Evolutionary conservation across 2,329 filamentous ascomycete genomes (phyloP).

Genomic region (Hymenoscyphus fraxineus): DNA sequence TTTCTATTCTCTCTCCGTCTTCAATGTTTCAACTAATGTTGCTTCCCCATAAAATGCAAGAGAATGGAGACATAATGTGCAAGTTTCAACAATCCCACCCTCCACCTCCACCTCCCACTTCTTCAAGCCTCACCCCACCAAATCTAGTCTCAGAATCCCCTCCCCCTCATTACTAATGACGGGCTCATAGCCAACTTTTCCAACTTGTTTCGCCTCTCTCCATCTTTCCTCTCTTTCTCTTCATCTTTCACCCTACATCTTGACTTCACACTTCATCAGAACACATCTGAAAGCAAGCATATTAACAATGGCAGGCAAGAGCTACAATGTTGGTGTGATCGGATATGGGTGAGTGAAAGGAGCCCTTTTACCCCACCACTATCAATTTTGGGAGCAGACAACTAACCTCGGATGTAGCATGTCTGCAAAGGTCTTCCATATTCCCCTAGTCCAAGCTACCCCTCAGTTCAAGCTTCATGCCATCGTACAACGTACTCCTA

Average conservation of each 20-base stretch:
- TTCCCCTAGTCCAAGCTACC: constrained; percentile 68
- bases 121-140: constrained; percentile 2
- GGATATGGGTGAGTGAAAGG: constrained; percentile 45
- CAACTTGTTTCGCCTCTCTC: neutral
- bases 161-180: neutral
- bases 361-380: neutral
- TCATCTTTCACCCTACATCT: neutral
- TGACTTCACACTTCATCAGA: neutral
- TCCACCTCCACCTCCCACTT: too few relatives aligned
- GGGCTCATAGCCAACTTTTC: neutral
- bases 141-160: neutral
- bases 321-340: constrained; percentile 54
- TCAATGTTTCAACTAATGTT: too few relatives aligned
- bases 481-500: constrained; percentile 71
- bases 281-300: neutral
- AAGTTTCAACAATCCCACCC: neutral
- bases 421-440: constrained; percentile 77
- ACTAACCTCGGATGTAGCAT: constrained; percentile 37
- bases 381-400: neutral
- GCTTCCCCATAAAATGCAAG: neutral
- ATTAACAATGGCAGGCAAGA: constrained; percentile 35
- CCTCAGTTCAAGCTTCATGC: constrained; percentile 65
- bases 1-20: too few relatives aligned
- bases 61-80: neutral
- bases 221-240: constrained; percentile 1